Base-by-base conservation (phyloP, 75 land plant species). In the Cunninghamia lanceolata region DNA sequence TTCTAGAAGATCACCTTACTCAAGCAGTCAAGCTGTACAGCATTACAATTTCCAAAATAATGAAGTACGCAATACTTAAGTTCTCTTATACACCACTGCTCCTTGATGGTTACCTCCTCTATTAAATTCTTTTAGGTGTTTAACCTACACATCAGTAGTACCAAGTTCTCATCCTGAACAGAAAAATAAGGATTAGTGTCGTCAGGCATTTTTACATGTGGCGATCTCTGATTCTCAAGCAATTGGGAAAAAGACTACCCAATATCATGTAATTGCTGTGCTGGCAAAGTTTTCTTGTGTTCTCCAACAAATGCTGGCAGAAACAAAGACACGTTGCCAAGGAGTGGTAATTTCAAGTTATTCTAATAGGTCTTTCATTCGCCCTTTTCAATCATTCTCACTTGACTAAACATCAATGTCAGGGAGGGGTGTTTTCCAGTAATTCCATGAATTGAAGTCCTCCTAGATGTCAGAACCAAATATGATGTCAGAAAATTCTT, bases 381-480 rank as follows among this genome's bases (percentile, higher is more conserved):
- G 82, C 32, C 80, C 9, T 28, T n/a, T 80, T 45, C 45, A 80
- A 3, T 28, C 46, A 43, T 80, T 45, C 34, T 25, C 32, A n/a
- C 0, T 25, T 40, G 45, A 45, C 82, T 80, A 80, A 80, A 80
- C 16, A 47, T 93, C 91, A 84, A 94, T 83, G 82, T 94, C 88
- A 47, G 90, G 95, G 74, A 94, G 91, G 36, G 98, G 93, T 87
- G 94, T 74, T 87, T 87, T 94, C 99, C 99, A 96, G 91, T 63
- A 97, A 89, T 97, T 97, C 97, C 97, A 97, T 81, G 91, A 88
- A 86, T 97, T 97, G 68, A 86, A 97, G 28, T 93, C 97, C 93
- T 97, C 99, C 99, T 97, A 86, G 21, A 40, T 85, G 83, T 40
- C 47, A 40, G 9, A 86, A 54, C 66, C 10, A 83, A 4, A 83